These are phyloP conservation scores for Mikania micrantha DNA, from an alignment of 129 eudicot genomes.

Conservation along the genomic window DNA sequence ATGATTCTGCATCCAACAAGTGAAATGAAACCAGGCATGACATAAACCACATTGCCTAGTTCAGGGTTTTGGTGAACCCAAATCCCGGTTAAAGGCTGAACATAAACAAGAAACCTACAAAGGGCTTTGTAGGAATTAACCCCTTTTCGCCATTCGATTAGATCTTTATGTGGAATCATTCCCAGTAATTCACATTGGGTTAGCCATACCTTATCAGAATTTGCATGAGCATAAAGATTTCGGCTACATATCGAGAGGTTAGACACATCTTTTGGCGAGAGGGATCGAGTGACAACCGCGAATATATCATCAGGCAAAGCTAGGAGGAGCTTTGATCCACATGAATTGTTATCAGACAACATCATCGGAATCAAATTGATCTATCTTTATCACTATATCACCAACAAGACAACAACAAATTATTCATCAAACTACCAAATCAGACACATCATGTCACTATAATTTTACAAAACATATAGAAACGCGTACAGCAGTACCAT, in stretches of 20 bases:
- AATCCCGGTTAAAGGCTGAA: slow-evolving; percentile 66
- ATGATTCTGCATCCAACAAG: slow-evolving; percentile 85
- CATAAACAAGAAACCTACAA: slow-evolving; percentile 60
- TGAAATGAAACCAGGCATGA: slow-evolving; percentile 85
- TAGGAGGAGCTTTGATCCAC: slow-evolving; percentile 68
- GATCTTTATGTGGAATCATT: slow-evolving; percentile 42
- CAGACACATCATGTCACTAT: slow-evolving; percentile 3
- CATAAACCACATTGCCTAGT: slow-evolving; percentile 91
- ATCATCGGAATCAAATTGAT: slow-evolving; percentile 20
- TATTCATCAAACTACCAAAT: slow-evolving; percentile 7
- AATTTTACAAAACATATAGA: neutral
- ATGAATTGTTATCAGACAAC: slow-evolving; percentile 32
- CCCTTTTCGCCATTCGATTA: slow-evolving; percentile 80
- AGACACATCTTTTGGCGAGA: slow-evolving; percentile 66
- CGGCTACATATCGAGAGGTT: slow-evolving; percentile 66
- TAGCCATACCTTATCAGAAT: slow-evolving; percentile 75
- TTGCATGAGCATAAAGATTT: slow-evolving; percentile 41
- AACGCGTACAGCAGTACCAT: neutral
- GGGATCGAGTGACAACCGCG: slow-evolving; percentile 46
- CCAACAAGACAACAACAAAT: too few species aligned
- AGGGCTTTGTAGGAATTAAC: slow-evolving; percentile 68
- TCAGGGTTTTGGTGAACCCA: slow-evolving; percentile 99
- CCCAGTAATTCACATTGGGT: slow-evolving; percentile 66
- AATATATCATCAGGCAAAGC: slow-evolving; percentile 80
- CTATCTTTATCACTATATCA: slow-evolving; percentile 16